Evolutionary conservation across 768 basidiomycete genomes (phyloP), one percentile per base, ranked within the genome.

Genomic region (Gyrodon lividus): DNA sequence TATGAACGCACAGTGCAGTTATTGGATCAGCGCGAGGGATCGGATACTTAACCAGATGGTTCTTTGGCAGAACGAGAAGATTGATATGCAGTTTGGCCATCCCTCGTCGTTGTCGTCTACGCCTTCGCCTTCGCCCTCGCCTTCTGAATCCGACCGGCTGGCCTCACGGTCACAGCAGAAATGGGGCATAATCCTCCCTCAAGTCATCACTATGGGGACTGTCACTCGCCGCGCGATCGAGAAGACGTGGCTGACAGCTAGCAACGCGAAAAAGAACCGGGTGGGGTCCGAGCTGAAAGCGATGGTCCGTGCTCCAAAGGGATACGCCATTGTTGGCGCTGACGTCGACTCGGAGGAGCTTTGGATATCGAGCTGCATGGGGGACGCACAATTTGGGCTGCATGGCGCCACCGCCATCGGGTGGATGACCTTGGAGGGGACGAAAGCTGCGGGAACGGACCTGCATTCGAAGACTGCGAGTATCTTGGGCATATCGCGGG

Each of bases 391-490:
- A 69, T 97, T 99, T 67, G 97, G 96, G 8, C 67, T 96, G 51
- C 95, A 99, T 59, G 96, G 96, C 10, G 92, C 94, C 10, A 95
- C 94, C 3, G 94, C 96, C 2, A 84, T 99, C 38, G 96, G 97
- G 3, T 98, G 96, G 96, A 98, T 99, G 96, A 98, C 95, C 14
- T 79, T 99, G 24, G 97, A 98, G 68, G 95, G 97, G 1, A 96
- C 95, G 14, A 98, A 98, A 70, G 79, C 86, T 0, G 87, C 89
- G 0, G 94, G 94, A 5, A 98, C 96, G 6, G 96, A 99, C 72
- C 72, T 99, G 26, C 96, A 98, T 64, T 98, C 95, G 10, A 97
- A 97, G 73, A 96, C 95, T 2, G 97, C 96, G 10, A 82, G 72
- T 52, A 98, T 98, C 62, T 75, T 98, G 34, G 90, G 91, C 16